A percentile compares a stretch with the other conserved stretches of the same genome.
These are phyloP conservation scores for Euphorbia pulcherrima DNA, from an alignment of 345 rosid species.

Conservation along the genomic window DNA sequence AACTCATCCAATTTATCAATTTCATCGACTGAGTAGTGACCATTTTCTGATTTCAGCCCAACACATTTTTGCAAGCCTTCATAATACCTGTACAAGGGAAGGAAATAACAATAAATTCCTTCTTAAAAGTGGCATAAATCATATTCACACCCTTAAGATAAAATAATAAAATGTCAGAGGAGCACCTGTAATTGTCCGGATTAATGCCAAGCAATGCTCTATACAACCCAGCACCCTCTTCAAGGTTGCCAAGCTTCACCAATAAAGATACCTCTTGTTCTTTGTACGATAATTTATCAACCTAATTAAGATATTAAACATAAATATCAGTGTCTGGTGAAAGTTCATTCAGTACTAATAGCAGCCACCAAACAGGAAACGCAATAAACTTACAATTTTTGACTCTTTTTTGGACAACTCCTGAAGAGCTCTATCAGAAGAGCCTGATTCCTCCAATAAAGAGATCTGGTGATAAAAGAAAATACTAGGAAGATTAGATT, in stretches of 20 bases:
- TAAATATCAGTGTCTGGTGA: slow-evolving; percentile 19
- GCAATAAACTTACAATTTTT: slow-evolving; percentile 61
- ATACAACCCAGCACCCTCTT: slow-evolving; percentile 75
- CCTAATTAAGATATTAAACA: slow-evolving; percentile 45
- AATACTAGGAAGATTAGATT: neutral
- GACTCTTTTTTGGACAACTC: slow-evolving; percentile 69
- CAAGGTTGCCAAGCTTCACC: slow-evolving; percentile 63
- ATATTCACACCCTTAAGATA: no score
- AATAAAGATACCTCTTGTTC: slow-evolving; percentile 89
- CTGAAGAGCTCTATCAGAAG: slow-evolving; percentile 65
- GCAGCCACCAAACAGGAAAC: neutral
- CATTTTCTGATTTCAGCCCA: slow-evolving; percentile 53
- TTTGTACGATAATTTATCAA: slow-evolving; percentile 71
- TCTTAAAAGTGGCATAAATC: slow-evolving; percentile 1
- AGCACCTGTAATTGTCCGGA: slow-evolving; percentile 96
- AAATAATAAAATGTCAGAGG: neutral
- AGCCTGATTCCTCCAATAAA: slow-evolving; percentile 79
- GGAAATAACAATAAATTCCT: slow-evolving; percentile 2
- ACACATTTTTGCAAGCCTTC: slow-evolving; percentile 89
- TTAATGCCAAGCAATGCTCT: slow-evolving; percentile 71
- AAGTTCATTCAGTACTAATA: neutral
- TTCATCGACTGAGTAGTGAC: slow-evolving; percentile 63
- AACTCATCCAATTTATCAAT: slow-evolving; percentile 68
- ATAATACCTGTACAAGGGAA: slow-evolving; percentile 55
- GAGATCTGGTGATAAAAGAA: slow-evolving; percentile 51